These are phyloP conservation scores for Verticillium klebahnii DNA, from an alignment of 2,329 filamentous ascomycete genomes.

Conservation along the genomic window DNA sequence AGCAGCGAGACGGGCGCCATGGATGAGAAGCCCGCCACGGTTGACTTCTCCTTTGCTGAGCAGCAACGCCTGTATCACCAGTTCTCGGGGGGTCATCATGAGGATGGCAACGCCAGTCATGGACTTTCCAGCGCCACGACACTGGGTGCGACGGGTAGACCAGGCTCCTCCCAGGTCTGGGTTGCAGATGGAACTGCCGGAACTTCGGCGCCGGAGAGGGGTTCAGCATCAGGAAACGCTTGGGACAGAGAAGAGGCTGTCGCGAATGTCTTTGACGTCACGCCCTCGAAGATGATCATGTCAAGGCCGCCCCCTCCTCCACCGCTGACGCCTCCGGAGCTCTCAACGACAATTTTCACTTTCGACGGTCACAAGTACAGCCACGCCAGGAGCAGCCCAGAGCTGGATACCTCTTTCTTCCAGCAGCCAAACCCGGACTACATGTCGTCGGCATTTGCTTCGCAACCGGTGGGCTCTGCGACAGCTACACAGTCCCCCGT, in stretches of 20 bases:
- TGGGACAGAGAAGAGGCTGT: background rate
- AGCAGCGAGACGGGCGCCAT: background rate
- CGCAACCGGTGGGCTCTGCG: constrained; percentile 11
- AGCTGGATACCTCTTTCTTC: constrained; percentile 35
- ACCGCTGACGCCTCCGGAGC: constrained; percentile 43
- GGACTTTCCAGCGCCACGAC: too few species aligned
- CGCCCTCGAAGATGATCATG: constrained; percentile 14
- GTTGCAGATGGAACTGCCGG: background rate
- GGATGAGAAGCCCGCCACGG: background rate
- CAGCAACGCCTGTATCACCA: constrained; percentile 10
- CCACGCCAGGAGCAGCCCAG: constrained; percentile 25
- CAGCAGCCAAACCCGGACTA: constrained; percentile 48
- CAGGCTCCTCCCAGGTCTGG: background rate
- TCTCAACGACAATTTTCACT: constrained; percentile 35
- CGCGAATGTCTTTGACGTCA: constrained; percentile 3
- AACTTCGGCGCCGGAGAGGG: background rate
- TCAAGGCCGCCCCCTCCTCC: constrained; percentile 38
- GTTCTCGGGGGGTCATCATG: constrained; percentile 6
- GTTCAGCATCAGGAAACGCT: background rate
- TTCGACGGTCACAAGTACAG: constrained; percentile 34
- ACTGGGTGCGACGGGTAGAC: background rate
- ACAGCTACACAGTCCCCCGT: constrained; percentile 18
- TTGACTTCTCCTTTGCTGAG: constrained; percentile 4
- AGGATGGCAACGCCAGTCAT: constrained; percentile 14
- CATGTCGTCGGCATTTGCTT: constrained; percentile 25